A percentile compares a stretch with the other conserved stretches of the same genome.
Evolutionary conservation across 176 grass and related monocot genomes (phyloP).

Genomic region (Musa acuminata): DNA sequence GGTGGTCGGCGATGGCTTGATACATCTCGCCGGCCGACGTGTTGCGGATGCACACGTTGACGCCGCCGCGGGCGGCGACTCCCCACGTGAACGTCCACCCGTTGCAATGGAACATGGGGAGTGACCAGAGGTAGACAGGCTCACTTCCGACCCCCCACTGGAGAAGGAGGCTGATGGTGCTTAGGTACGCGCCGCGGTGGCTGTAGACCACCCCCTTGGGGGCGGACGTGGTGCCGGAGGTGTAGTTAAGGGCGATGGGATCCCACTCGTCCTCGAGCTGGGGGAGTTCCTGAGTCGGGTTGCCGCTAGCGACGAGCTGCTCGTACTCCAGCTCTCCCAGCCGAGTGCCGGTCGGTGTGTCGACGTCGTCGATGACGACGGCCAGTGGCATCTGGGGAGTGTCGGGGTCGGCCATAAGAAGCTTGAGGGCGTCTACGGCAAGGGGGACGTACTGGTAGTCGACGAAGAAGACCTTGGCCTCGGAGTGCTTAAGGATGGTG

Average conservation of each 20-base stretch:
- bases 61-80: slow-evolving; percentile 51
- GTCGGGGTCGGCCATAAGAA: background rate
- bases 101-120: slow-evolving; percentile 87
- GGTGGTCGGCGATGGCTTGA: slow-evolving; percentile 37
- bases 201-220: slow-evolving; percentile 68
- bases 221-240: slow-evolving; percentile 38
- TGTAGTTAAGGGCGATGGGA: slow-evolving; percentile 53
- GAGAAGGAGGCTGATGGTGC: slow-evolving; percentile 40
- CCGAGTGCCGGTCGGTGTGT: background rate
- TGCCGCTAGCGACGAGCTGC: background rate
- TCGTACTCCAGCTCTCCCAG: slow-evolving; percentile 7
- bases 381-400: background rate
- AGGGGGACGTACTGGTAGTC: slow-evolving; percentile 2
- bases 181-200: slow-evolving; percentile 58
- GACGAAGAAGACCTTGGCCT: slow-evolving; percentile 10
- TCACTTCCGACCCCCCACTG: slow-evolving; percentile 41
- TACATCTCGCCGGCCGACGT: slow-evolving; percentile 30
- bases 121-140: slow-evolving; percentile 71
- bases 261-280: slow-evolving; percentile 46
- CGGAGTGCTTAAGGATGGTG: slow-evolving; percentile 11
- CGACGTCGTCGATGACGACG: slow-evolving; percentile 1
- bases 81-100: slow-evolving; percentile 81
- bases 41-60: slow-evolving; percentile 58
- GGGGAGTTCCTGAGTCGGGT: background rate
- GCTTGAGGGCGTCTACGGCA: slow-evolving; percentile 1